These are phyloP conservation scores for Chaetothyriales sp. DNA, from an alignment of 2,329 filamentous ascomycete genomes.

Conservation along the genomic window DNA sequence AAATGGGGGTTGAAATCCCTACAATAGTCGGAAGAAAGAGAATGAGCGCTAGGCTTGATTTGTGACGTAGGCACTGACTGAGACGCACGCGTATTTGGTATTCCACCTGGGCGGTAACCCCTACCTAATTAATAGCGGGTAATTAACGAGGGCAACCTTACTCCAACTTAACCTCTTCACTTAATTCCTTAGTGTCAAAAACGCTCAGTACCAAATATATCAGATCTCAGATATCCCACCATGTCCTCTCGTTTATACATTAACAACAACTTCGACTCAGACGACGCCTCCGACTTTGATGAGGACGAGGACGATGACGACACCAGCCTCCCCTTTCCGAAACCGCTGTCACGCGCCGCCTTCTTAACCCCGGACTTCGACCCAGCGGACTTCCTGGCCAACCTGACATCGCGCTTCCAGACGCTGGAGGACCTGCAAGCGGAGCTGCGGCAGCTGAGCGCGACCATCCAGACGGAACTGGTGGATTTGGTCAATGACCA, in stretches of 20 bases:
- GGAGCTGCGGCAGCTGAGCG: constrained; percentile 69
- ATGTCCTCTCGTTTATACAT: neutral
- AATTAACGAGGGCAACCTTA: too few relatives aligned
- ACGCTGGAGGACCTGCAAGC: constrained; percentile 84
- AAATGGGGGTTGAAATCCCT: too few relatives aligned
- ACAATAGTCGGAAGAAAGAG: too few relatives aligned
- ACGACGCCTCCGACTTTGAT: constrained; percentile 28
- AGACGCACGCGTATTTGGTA: too few relatives aligned
- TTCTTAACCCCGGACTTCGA: constrained; percentile 70
- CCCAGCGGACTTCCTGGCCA: constrained; percentile 68
- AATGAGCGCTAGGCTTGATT: too few relatives aligned
- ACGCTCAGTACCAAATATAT: neutral
- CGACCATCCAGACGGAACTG: constrained; percentile 69
- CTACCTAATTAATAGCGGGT: too few relatives aligned
- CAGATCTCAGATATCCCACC: neutral
- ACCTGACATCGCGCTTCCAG: constrained; percentile 66
- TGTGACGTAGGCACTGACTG: too few relatives aligned
- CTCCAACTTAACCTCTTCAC: neutral
- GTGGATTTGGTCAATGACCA: constrained; percentile 91
- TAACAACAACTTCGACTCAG: constrained; percentile 27
- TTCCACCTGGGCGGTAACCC: too few relatives aligned
- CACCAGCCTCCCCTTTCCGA: constrained; percentile 68
- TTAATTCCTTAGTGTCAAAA: neutral
- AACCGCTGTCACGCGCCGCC: constrained; percentile 65
- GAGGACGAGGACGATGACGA: constrained; percentile 43